Evolutionary conservation across 1,284 basidiomycete genomes (phyloP).

Genomic region (Cutaneotrichosporon curvatum): DNA sequence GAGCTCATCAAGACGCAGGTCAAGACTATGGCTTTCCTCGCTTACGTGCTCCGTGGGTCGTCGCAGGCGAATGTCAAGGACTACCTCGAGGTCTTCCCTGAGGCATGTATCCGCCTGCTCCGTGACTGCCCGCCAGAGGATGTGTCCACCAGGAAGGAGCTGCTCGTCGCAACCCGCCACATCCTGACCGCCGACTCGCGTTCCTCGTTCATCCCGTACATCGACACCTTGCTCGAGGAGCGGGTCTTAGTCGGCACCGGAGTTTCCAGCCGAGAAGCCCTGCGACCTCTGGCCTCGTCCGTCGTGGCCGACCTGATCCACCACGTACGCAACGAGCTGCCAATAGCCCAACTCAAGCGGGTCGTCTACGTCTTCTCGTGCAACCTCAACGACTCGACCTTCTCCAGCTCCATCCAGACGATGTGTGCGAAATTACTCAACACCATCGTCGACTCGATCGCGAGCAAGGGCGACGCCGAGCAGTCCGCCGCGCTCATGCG

Average conservation of each 20-base stretch:
- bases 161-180: conserved; percentile 89
- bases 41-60: conserved; percentile 75
- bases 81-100: conserved; percentile 74
- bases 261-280: conserved; percentile 67
- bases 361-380: conserved; percentile 81
- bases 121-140: conserved; percentile 90
- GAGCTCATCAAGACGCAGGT: conserved; percentile 91
- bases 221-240: conserved; percentile 89
- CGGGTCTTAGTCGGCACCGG: conserved; percentile 82
- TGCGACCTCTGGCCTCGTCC: conserved; percentile 75
- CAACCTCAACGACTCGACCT: conserved; percentile 81
- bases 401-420: conserved; percentile 75
- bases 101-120: conserved; percentile 74
- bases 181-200: conserved; percentile 76
- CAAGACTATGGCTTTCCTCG: conserved; percentile 91
- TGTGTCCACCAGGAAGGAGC: conserved; percentile 79
- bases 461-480: conserved; percentile 62
- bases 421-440: conserved; percentile 91
- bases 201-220: conserved; percentile 69
- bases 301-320: conserved; percentile 91
- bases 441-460: conserved; percentile 77
- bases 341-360: conserved; percentile 66
- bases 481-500: conserved; percentile 62
- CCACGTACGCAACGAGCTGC: conserved; percentile 79
- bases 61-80: conserved; percentile 62